Evolutionary conservation across 257 asterid genomes (phyloP), one percentile per base, ranked within the genome.

Genomic region (Lithospermum erythrorhizon): DNA sequence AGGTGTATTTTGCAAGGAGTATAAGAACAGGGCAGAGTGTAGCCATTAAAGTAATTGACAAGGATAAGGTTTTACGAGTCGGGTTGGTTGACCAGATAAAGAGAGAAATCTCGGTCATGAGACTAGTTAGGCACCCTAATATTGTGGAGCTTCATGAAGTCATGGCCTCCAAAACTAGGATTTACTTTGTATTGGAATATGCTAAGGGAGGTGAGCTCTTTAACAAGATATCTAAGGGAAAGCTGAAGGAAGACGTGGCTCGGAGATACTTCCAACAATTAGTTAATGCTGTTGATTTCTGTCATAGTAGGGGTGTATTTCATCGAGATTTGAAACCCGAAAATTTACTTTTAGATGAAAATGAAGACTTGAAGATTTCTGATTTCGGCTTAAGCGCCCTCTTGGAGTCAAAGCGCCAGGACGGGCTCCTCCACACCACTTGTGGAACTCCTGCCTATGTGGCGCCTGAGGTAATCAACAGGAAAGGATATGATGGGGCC

Each of bases 391-490:
- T 89, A 65, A 84, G 95, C 62, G 95, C 94, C 4, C 60, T 86
- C 0, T 71, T 84, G 3, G 86, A 89, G 57, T 76, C 87, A 27
- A 84, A 73, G 71, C 86, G 73, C 37, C 74, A 73, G 55, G 97
- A 89, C 2, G 95, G 94, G 29, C 86, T 89, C 35, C 91, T 89
- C 22, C 95, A 86, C 76, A 89, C 97, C 0, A 74, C 84, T 0
- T 86, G 97, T 72, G 97, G 97, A 45, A 84, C 95, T 14, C 95
- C 97, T 19, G 87, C 94, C 0, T 89, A 89, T 62, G 95, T 86
- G 57, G 94, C 97, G 19, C 97, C 97, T 0, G 97, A 89, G 68
- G 94, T 86, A 48, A 79, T 89, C 6, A 74, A 69, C 49, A 64
- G 87, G 69, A 86, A 78, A 66, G 97, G 95, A 21, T 89, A 89